Percentiles rank a stretch among this genome's conserved stretches.
phyloP scores from a whole-genome alignment of 805 yeast species.

The Starmera quercuum region DNA sequence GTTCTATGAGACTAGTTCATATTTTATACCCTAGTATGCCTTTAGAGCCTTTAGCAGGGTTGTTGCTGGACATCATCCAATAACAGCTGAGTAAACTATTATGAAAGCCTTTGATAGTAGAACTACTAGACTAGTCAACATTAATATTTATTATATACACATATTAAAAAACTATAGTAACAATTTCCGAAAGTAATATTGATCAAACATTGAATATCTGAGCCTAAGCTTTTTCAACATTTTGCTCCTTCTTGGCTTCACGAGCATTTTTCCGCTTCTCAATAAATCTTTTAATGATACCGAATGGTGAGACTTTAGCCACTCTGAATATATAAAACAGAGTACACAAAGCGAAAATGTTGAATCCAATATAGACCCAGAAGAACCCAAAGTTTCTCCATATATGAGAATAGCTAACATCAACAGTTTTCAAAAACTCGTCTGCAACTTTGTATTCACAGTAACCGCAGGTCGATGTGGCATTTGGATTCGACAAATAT shows the following conservation, averaged over 20 bases:
- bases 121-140: neutral
- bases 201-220: no score
- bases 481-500: conserved; percentile 42
- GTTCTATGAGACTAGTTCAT: no score
- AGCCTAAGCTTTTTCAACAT: neutral
- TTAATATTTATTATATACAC: no score
- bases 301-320: conserved; percentile 1
- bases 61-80: no score
- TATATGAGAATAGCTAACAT: conserved; percentile 36
- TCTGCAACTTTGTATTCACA: conserved; percentile 40
- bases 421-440: conserved; percentile 35
- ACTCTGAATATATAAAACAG: conserved; percentile 9
- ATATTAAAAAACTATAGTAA: no score
- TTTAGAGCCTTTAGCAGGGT: no score
- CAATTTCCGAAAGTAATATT: no score
- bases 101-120: neutral
- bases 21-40: no score
- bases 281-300: neutral
- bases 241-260: neutral
- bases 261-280: neutral
- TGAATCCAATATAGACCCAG: conserved; percentile 50
- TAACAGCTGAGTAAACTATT: neutral
- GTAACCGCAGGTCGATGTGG: conserved; percentile 40
- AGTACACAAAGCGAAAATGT: conserved; percentile 33
- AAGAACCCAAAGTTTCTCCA: conserved; percentile 66